phyloP scores from a whole-genome alignment of 306 rosid species.

The Corylus americana region DNA sequence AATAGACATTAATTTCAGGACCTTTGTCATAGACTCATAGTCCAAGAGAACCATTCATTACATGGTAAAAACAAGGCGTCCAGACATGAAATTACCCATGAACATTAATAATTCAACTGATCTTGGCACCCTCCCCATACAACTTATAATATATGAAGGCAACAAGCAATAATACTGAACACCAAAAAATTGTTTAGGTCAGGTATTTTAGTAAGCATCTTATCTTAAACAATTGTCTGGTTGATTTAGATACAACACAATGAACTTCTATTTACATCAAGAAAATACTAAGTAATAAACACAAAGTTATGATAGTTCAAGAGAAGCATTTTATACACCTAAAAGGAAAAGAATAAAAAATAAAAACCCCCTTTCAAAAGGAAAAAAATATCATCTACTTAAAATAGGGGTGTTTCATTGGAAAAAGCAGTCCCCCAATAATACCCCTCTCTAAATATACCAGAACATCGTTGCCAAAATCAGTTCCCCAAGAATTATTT shows the following conservation, averaged over 20 bases:
- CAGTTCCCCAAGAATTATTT: background rate
- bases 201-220: background rate
- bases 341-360: no score
- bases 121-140: background rate
- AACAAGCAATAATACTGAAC: background rate
- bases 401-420: background rate
- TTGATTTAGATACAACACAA: no score
- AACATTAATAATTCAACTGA: background rate
- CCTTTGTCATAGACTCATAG: no score
- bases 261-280: background rate
- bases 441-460: no score
- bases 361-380: background rate
- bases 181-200: background rate
- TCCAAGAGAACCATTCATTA: no score
- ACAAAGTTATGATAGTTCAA: no score
- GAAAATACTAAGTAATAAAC: no score
- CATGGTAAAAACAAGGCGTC: background rate
- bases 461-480: background rate
- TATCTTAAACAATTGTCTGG: background rate
- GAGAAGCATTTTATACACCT: background rate
- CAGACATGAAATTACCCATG: background rate
- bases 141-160: background rate
- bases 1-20: no score
- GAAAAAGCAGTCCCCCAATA: no score
- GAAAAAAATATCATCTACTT: background rate